Evolutionary conservation across 768 basidiomycete genomes (phyloP).

Genomic region (Mycena alexandri): DNA sequence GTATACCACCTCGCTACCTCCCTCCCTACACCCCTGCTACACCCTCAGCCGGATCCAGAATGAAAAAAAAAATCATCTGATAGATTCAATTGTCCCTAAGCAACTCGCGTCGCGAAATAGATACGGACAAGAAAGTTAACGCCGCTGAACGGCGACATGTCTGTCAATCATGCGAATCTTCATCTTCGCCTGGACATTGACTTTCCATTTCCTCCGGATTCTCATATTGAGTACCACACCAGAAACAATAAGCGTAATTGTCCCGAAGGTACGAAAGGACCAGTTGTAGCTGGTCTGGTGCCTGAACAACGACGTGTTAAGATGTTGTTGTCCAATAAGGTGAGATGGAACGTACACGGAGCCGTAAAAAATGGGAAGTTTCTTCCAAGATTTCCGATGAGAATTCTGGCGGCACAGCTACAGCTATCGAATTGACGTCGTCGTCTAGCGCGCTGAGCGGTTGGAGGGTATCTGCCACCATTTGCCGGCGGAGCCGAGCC

Average conservation of each 20-base stretch:
- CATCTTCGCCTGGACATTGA: constrained; percentile 81
- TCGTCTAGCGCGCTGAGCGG: constrained; percentile 60
- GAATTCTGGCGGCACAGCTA: constrained; percentile 54
- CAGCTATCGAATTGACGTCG: constrained; percentile 35
- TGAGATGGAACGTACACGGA: constrained; percentile 60
- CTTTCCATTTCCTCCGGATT: constrained; percentile 67
- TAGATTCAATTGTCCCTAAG: constrained; percentile 26
- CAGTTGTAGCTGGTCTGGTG: constrained; percentile 74
- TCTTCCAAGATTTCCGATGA: constrained; percentile 74
- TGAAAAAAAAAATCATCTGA: constrained; percentile 27
- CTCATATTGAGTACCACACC: constrained; percentile 87
- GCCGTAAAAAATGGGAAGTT: constrained; percentile 72
- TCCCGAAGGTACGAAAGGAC: constrained; percentile 82
- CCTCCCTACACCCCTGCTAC: neutral
- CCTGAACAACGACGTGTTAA: constrained; percentile 56
- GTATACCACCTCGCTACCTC: constrained; percentile 1
- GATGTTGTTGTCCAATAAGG: constrained; percentile 27
- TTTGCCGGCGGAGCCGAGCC: constrained; percentile 75
- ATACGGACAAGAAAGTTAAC: constrained; percentile 1
- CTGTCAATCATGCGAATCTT: constrained; percentile 82
- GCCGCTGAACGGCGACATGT: neutral
- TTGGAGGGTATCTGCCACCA: constrained; percentile 79
- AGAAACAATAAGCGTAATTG: constrained; percentile 84
- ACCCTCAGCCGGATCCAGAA: constrained; percentile 22
- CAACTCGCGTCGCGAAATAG: constrained; percentile 24